Conservation (phyloP, 495 filamentous ascomycete species). For the Sabuloglossum arenarium region DNA sequence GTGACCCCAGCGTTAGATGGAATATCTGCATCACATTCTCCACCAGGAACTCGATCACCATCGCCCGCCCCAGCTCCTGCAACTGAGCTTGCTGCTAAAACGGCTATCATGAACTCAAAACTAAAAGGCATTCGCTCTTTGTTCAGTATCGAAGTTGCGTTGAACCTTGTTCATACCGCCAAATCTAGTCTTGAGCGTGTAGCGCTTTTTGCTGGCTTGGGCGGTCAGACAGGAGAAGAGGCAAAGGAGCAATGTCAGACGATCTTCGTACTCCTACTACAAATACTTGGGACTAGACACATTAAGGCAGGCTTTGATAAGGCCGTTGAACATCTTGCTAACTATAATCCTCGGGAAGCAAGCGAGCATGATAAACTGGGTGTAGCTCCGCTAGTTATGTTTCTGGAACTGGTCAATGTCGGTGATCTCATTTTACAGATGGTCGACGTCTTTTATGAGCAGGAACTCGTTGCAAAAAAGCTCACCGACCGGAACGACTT, state of each 20-base stretch:
- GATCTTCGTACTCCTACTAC: conserved; percentile 69
- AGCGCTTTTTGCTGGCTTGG: conserved; percentile 58
- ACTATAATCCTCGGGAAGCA: conserved; percentile 78
- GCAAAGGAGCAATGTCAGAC: conserved; percentile 78
- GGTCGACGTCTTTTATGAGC: conserved; percentile 97
- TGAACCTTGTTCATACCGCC: conserved; percentile 74
- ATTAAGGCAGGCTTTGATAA: conserved; percentile 80
- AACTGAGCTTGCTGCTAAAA: conserved; percentile 85
- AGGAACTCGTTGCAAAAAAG: conserved; percentile 64
- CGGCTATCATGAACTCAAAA: conserved; percentile 83
- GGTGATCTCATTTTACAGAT: conserved; percentile 97
- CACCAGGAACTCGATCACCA: not conserved
- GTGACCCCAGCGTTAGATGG: conserved; percentile 8
- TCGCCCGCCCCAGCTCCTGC: conserved; percentile 35
- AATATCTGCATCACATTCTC: not conserved
- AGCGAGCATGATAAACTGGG: conserved; percentile 45
- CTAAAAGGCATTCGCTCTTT: conserved; percentile 84
- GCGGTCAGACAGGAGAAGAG: conserved; percentile 57
- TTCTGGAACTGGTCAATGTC: conserved; percentile 93
- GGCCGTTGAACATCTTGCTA: conserved; percentile 75
- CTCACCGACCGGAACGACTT: conserved; percentile 89
- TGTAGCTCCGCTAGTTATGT: conserved; percentile 83
- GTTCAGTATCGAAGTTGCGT: conserved; percentile 89
- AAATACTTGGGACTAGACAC: conserved; percentile 69
- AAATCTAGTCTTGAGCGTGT: conserved; percentile 77